phyloP scores from a whole-genome alignment of 2,329 filamentous ascomycete genomes.

The Ceratocystis ficicola region DNA sequence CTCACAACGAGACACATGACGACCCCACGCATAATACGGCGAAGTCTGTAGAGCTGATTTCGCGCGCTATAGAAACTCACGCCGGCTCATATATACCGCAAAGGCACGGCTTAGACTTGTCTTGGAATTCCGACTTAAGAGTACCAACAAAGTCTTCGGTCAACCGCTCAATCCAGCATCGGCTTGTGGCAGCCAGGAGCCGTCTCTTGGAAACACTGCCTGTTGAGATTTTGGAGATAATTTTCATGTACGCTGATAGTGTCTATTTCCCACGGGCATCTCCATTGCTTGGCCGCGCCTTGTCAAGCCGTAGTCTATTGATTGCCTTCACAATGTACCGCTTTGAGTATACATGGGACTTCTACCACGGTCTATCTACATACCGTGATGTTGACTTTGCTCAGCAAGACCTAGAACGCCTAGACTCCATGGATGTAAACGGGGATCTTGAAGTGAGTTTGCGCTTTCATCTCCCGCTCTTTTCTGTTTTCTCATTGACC shows the following conservation, averaged over 20 bases:
- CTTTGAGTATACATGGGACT: constrained; percentile 34
- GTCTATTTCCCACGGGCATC: constrained; percentile 37
- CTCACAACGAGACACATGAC: not conserved
- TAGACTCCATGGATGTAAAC: not conserved
- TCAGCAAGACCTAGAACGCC: not conserved
- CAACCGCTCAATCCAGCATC: not conserved
- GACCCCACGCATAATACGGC: not conserved
- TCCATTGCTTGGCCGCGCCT: constrained; percentile 34
- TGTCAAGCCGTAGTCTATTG: constrained; percentile 30
- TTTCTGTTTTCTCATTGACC: not conserved
- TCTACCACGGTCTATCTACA: constrained; percentile 27
- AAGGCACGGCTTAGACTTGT: not conserved
- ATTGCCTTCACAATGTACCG: constrained; percentile 28
- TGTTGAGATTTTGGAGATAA: constrained; percentile 41
- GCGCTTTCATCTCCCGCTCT: not conserved
- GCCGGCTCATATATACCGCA: not conserved
- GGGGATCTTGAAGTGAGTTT: constrained; percentile 3
- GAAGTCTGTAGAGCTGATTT: not conserved
- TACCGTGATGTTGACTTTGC: constrained; percentile 11
- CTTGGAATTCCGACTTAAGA: too few species aligned
- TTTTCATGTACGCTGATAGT: constrained; percentile 41
- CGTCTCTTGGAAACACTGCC: constrained; percentile 33
- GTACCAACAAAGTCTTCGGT: not conserved
- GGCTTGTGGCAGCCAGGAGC: not conserved
- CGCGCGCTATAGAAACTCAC: not conserved